These are phyloP conservation scores for Paecilomyces niveus DNA, from an alignment of 2,329 filamentous ascomycete species.

Conservation along the genomic window DNA sequence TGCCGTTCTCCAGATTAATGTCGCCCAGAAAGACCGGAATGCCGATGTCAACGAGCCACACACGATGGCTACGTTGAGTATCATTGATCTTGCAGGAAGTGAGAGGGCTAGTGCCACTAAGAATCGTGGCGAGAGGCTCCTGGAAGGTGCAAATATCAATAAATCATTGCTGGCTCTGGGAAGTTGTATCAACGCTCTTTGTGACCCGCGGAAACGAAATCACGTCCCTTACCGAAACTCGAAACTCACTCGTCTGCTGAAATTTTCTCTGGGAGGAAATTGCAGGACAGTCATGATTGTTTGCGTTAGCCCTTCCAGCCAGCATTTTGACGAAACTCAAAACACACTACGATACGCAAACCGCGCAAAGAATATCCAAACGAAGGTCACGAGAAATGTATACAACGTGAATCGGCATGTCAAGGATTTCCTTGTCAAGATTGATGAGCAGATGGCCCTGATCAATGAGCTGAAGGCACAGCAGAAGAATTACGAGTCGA, in stretches of 20 bases:
- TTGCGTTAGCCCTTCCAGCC: conserved; percentile 91
- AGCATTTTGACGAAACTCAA: conserved; percentile 96
- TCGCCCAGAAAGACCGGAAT: conserved; percentile 89
- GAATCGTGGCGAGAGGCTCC: conserved; percentile 82
- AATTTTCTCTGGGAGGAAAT: conserved; percentile 95
- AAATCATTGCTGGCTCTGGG: conserved; percentile 91
- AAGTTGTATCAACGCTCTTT: conserved; percentile 96
- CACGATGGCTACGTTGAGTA: conserved; percentile 96
- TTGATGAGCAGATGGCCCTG: conserved; percentile 94
- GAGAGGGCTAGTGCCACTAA: conserved; percentile 95
- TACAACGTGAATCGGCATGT: conserved; percentile 99
- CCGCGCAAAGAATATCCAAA: conserved; percentile 98
- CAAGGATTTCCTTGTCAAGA: conserved; percentile 98
- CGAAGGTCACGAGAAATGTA: conserved; percentile 97
- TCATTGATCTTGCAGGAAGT: conserved; percentile 94
- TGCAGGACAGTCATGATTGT: conserved; percentile 99
- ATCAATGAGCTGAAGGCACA: conserved; percentile 94
- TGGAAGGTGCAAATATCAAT: conserved; percentile 98
- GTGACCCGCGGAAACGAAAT: conserved; percentile 82
- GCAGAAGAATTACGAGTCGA: conserved; percentile 77
- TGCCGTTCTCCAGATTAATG: conserved; percentile 93
- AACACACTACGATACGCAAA: conserved; percentile 97
- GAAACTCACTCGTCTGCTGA: conserved; percentile 88
- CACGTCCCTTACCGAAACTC: conserved; percentile 98
- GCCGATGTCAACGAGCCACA: conserved; percentile 89